Percentiles rank a stretch among this genome's conserved stretches.
These are phyloP conservation scores for Mortierella sp. DNA, from an alignment of 371 early-diverging fungal species.

Conservation along the genomic window DNA sequence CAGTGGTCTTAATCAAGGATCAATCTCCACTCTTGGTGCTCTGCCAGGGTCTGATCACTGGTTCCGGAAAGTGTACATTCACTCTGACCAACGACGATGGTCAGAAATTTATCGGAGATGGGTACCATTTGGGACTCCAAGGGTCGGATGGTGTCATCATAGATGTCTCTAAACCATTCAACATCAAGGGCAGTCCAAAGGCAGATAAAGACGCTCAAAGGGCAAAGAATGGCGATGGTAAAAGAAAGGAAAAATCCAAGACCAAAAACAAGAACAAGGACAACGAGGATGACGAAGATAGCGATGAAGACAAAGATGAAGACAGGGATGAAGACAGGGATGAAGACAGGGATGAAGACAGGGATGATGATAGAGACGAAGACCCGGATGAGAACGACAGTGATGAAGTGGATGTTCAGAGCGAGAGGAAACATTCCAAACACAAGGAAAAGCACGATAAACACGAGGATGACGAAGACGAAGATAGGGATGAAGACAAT, in stretches of 20 bases:
- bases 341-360: not conserved
- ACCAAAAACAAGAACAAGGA: not conserved
- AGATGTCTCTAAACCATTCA: slow-evolving; percentile 29
- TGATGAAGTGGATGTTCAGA: not conserved
- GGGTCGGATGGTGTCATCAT: slow-evolving; percentile 24
- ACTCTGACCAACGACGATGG: slow-evolving; percentile 13
- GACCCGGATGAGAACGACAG: not conserved
- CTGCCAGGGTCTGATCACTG: slow-evolving; percentile 28
- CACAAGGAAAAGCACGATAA: not conserved
- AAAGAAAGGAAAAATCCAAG: not conserved
- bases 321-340: not conserved
- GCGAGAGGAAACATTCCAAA: not conserved
- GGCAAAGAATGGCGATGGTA: not conserved
- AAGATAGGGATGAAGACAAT: not conserved
- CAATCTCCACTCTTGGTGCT: slow-evolving; percentile 14
- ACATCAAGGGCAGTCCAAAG: not conserved
- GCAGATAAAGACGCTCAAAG: not conserved
- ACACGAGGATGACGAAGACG: not conserved
- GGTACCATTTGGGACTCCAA: slow-evolving; percentile 18
- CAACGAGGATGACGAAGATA: not conserved
- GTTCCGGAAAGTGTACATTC: slow-evolving; percentile 43
- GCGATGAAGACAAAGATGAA: not conserved
- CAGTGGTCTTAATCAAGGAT: slow-evolving; percentile 29
- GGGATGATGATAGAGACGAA: not conserved
- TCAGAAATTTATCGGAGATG: slow-evolving; percentile 1